phyloP scores from a whole-genome alignment of 768 basidiomycete genomes.

The Grammothele lineata region DNA sequence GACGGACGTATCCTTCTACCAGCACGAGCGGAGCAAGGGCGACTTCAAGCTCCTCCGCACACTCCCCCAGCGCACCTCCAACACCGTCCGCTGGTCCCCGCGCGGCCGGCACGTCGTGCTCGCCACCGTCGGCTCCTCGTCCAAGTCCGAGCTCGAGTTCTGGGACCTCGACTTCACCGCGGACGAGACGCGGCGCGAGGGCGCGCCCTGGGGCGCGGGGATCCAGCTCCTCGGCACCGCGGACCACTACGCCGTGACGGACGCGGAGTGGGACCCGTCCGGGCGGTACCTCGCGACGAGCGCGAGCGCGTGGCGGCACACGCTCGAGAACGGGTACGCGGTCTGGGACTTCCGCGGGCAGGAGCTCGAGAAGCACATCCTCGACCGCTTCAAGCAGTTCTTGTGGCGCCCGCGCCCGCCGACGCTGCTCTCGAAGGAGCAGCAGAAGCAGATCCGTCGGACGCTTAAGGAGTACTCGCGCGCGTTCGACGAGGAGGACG shows the following conservation, averaged over 20 bases:
- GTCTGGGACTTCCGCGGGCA: slow-evolving; percentile 99
- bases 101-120: slow-evolving; percentile 93
- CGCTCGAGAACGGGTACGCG: slow-evolving; percentile 92
- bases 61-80: slow-evolving; percentile 79
- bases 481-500: slow-evolving; percentile 94
- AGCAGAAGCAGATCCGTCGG: slow-evolving; percentile 80
- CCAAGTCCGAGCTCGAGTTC: slow-evolving; percentile 96
- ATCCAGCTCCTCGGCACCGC: slow-evolving; percentile 83
- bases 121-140: slow-evolving; percentile 91
- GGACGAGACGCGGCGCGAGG: slow-evolving; percentile 52
- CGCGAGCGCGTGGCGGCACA: slow-evolving; percentile 93
- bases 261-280: slow-evolving; percentile 97
- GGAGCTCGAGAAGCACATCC: slow-evolving; percentile 82
- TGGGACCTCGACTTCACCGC: slow-evolving; percentile 94
- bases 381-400: slow-evolving; percentile 98
- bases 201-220: slow-evolving; percentile 66
- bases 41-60: slow-evolving; percentile 88
- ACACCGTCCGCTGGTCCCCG: slow-evolving; percentile 95
- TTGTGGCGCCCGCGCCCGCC: slow-evolving; percentile 97
- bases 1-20: slow-evolving; percentile 95
- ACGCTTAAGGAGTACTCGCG: slow-evolving; percentile 91
- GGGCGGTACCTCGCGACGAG: slow-evolving; percentile 91
- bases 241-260: slow-evolving; percentile 97
- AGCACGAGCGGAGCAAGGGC: slow-evolving; percentile 86
- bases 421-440: slow-evolving; percentile 80